Percentiles rank a stretch among this genome's conserved stretches.
Evolutionary conservation across 306 rosid species (phyloP).

Genomic region (Cyamopsis tetragonoloba): DNA sequence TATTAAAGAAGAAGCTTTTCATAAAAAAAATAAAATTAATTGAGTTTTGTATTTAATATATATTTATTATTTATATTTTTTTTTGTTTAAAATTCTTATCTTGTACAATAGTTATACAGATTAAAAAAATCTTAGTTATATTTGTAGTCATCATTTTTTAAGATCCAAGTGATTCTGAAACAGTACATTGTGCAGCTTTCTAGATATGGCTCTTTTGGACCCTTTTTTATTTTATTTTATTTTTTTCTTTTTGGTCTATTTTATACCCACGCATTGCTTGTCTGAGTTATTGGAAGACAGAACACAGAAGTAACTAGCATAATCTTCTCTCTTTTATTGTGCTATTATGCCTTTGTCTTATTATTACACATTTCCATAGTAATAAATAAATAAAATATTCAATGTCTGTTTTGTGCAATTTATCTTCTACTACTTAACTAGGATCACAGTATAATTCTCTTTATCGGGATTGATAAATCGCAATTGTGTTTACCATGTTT

Average conservation of each 20-base stretch:
- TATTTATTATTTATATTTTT: no score
- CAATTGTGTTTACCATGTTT: slow-evolving; percentile 15
- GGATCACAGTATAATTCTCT: not conserved
- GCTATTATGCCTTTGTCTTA: not conserved
- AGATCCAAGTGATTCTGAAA: slow-evolving; percentile 37
- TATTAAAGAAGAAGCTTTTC: no score
- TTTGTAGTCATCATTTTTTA: slow-evolving; percentile 12
- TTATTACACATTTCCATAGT: not conserved
- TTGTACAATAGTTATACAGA: no score
- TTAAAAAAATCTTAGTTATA: not conserved
- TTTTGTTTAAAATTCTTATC: no score
- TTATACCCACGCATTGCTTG: slow-evolving; percentile 2
- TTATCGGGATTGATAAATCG: slow-evolving; percentile 20
- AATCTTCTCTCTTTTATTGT: not conserved
- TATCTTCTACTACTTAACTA: not conserved
- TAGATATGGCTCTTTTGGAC: slow-evolving; percentile 2
- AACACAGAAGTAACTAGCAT: slow-evolving; percentile 1
- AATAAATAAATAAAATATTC: slow-evolving; percentile 2
- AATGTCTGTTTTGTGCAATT: not conserved
- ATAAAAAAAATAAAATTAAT: no score
- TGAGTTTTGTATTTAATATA: no score
- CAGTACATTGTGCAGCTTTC: slow-evolving; percentile 33
- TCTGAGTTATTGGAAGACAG: slow-evolving; percentile 30
- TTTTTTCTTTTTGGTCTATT: slow-evolving; percentile 6
- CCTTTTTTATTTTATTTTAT: no score